Evolutionary conservation across 2,329 filamentous ascomycete genomes (phyloP).

Genomic region (Diaporthe australafricana): DNA sequence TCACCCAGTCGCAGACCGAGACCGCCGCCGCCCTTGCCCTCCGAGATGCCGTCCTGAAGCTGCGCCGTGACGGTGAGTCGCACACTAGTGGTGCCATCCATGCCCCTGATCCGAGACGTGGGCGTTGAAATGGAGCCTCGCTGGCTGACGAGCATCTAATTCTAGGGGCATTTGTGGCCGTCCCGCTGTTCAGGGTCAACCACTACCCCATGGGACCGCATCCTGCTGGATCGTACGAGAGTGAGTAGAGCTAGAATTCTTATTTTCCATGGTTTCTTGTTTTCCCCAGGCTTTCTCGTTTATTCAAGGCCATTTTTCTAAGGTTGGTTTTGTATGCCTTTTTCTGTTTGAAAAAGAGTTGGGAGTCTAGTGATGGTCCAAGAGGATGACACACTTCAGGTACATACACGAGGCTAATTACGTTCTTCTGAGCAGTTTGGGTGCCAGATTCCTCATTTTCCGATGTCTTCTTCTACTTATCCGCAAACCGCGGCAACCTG

Average conservation of each 20-base stretch:
- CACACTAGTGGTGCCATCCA: background rate
- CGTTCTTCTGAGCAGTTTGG: conserved; percentile 42
- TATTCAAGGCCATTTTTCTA: too few relatives aligned
- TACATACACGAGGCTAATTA: background rate
- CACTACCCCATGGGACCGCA: conserved; percentile 49
- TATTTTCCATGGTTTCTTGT: too few relatives aligned
- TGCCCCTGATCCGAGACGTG: background rate
- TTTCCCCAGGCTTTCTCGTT: too few relatives aligned
- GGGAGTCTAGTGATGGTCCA: too few relatives aligned
- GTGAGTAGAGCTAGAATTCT: too few relatives aligned
- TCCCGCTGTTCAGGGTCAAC: conserved; percentile 48
- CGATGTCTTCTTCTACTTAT: conserved; percentile 49
- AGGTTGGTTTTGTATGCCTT: too few relatives aligned
- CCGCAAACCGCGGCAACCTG: conserved; percentile 46
- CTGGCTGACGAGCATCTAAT: background rate
- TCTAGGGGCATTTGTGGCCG: conserved; percentile 48
- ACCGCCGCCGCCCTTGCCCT: conserved; percentile 48
- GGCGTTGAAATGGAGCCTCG: background rate
- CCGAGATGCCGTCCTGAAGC: conserved; percentile 47
- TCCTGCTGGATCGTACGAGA: conserved; percentile 50
- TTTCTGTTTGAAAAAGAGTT: too few relatives aligned
- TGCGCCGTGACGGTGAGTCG: conserved; percentile 47
- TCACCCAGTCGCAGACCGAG: conserved; percentile 47
- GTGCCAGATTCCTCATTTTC: conserved; percentile 50
- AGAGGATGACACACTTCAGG: too few relatives aligned